These are phyloP conservation scores for Heritiera fomes DNA, from an alignment of 345 rosid species.

Conservation along the genomic window DNA sequence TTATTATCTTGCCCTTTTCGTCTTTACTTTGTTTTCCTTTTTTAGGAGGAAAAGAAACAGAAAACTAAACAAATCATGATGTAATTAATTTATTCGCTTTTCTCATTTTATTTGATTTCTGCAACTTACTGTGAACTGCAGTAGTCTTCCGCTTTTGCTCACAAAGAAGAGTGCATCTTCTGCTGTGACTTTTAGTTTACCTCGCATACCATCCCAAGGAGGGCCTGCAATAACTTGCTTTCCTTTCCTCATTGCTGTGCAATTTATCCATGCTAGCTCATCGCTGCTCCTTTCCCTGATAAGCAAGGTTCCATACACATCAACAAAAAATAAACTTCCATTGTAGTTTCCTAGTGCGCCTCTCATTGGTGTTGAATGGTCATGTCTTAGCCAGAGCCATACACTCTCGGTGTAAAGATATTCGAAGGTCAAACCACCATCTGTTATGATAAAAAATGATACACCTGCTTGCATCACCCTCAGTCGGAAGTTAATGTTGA, in stretches of 20 bases:
- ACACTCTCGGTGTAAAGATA: slow-evolving; percentile 56
- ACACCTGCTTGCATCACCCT: slow-evolving; percentile 55
- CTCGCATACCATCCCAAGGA: slow-evolving; percentile 65
- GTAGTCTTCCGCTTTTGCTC: slow-evolving; percentile 57
- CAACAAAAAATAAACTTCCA: slow-evolving; percentile 64
- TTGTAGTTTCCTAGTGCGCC: slow-evolving; percentile 65
- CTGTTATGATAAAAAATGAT: slow-evolving; percentile 60
- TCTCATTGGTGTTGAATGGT: slow-evolving; percentile 57
- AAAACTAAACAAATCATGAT: not conserved
- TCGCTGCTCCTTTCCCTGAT: slow-evolving; percentile 54
- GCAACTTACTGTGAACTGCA: slow-evolving; percentile 61
- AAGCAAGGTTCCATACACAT: slow-evolving; percentile 49
- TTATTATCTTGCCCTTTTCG: not conserved
- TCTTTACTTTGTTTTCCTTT: not conserved
- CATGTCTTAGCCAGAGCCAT: slow-evolving; percentile 74
- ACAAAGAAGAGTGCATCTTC: slow-evolving; percentile 71
- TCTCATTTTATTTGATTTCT: slow-evolving; percentile 19
- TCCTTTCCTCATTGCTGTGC: slow-evolving; percentile 61
- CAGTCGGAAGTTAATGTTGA: slow-evolving; percentile 45
- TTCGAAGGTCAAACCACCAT: slow-evolving; percentile 57
- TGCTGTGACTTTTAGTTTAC: slow-evolving; percentile 46
- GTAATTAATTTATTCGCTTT: not conserved
- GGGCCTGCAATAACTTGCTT: slow-evolving; percentile 56
- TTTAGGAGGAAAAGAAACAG: not conserved
- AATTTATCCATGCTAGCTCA: slow-evolving; percentile 59